Base-by-base conservation (phyloP, 805 yeast species). In the Candida maltosa region DNA sequence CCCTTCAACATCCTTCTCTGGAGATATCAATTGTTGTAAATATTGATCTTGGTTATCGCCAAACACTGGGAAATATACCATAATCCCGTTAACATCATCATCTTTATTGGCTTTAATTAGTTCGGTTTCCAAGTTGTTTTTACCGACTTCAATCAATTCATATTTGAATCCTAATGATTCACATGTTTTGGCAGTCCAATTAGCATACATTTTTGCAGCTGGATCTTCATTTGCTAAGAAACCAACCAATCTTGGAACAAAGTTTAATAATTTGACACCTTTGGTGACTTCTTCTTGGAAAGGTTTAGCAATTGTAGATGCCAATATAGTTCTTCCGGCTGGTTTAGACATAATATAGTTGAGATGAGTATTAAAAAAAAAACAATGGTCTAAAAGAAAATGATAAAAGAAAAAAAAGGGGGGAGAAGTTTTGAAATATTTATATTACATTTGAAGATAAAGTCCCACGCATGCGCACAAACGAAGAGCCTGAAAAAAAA, bases 61-160 rank as follows among this genome's bases (percentile, higher is more conserved):
- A 61, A 87, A 93, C 2, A 93, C 97, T 0, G 98, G 98, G 75
- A 91, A 93, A 59, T 93, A 93, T 11, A 93, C 91, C 85, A 93
- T 88, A 46, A 93, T 93, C 16, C 97, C 98, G 54, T 88, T 81
- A 26, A 91, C 86, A 1, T 56, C 47, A 37, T 73, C 76, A 52
- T 89, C 91, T 19, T 69, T 67, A 57, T 93, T 93, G 40, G 97
- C 96, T 27, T 75, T 78, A 31, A 88, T 75, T 41, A 93, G 78
- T 21, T 78, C 80, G 47, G 81, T 88, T 58, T 93, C 98, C 41
- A 93, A 70, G 22, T 80, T 83, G 46, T 93, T 96, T 55, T 85
- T 87, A 46, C 75, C 76, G 14, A 83, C 80, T 48, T 78, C 74
- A 20, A 84, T 62, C 44, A 93, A 65, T 55, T 88, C 91, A 58